These are phyloP conservation scores for Pascua guehoae DNA, from an alignment of 1,284 basidiomycete genomes.

Conservation along the genomic window DNA sequence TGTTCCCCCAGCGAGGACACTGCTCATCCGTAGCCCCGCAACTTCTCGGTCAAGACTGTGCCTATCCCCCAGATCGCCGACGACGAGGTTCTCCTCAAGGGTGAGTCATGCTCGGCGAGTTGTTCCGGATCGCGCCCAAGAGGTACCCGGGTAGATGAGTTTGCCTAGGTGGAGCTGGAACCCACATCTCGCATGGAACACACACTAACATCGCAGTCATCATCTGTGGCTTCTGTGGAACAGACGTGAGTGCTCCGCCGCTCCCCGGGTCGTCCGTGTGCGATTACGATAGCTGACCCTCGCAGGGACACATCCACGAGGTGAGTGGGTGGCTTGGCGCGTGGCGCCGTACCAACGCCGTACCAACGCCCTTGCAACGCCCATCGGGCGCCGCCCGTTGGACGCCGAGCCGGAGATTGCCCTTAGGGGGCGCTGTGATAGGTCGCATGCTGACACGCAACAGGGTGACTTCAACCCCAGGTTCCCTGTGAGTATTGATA, in stretches of 20 bases:
- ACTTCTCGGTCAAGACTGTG: slow-evolving; percentile 62
- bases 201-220: slow-evolving; percentile 30
- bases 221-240: slow-evolving; percentile 65
- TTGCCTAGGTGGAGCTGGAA: too few species aligned
- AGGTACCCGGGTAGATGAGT: too few species aligned
- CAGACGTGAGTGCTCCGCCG: slow-evolving; percentile 54
- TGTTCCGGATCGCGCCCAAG: not conserved
- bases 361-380: too few species aligned
- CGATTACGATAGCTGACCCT: not conserved
- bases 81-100: slow-evolving; percentile 68
- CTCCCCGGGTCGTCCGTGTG: not conserved
- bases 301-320: slow-evolving; percentile 61
- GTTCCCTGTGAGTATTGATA: slow-evolving; percentile 55
- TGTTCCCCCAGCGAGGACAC: not conserved
- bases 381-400: too few species aligned
- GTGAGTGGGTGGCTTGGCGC: not conserved
- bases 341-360: too few species aligned
- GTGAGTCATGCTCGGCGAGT: slow-evolving; percentile 40
- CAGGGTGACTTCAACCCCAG: slow-evolving; percentile 70
- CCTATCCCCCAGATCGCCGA: slow-evolving; percentile 61
- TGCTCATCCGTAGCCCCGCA: slow-evolving; percentile 53
- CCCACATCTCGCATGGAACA: too few species aligned
- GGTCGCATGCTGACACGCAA: not conserved
- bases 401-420: too few species aligned
- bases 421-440: too few species aligned